Base-by-base conservation (phyloP, 2,329 filamentous ascomycete species). In the Plenodomus lindquistii region DNA sequence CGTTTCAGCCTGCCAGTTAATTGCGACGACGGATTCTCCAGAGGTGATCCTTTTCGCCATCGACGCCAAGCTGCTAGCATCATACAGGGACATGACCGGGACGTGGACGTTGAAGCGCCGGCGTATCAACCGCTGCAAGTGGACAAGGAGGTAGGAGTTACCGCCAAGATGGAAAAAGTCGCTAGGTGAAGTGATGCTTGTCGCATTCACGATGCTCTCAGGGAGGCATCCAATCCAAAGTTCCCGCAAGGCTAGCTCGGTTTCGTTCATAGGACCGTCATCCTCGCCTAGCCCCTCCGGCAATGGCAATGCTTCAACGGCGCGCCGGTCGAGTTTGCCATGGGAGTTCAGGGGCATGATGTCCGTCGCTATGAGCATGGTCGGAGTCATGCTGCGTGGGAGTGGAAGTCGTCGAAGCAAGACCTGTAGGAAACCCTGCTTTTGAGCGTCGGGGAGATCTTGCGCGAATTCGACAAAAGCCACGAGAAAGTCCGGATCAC, bases 1-100 rank as follows among this genome's bases (percentile, higher is more conserved):
- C 16, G 70, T 77, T 50, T 78, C 75, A 3, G 40, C 15, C 1
- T 70, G 63, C 76, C 76, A 79, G 46, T 75, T 62, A 35, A 76
- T 39, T 1, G 3, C 17, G 8, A 11, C 11, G n/a, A 21, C 18
- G 15, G 3, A 13, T 3, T n/a, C 17, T n/a, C 31, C 34, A 4
- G 4, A 5, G 13, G 42, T 4, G 71, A 38, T 41, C n/a, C 40
- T 47, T 47, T 24, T 9, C 37, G 76, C 73, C 75, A 81, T 78
- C 1, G 27, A 37, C 0, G 57, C 57, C 0, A 81, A 63, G 0
- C 73, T 76, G 48, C 64, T 75, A 1, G 58, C 45, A 3, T 69
- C 53, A 36, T 78, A 70, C 1, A 81, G 62, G 0, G 76, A 54
- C 1, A 62, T 13, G 1, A 81, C 55, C 0, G 57, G 48, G 0